phyloP scores from a whole-genome alignment of 345 rosid genomes.

The Gossypium ekmanianum region DNA sequence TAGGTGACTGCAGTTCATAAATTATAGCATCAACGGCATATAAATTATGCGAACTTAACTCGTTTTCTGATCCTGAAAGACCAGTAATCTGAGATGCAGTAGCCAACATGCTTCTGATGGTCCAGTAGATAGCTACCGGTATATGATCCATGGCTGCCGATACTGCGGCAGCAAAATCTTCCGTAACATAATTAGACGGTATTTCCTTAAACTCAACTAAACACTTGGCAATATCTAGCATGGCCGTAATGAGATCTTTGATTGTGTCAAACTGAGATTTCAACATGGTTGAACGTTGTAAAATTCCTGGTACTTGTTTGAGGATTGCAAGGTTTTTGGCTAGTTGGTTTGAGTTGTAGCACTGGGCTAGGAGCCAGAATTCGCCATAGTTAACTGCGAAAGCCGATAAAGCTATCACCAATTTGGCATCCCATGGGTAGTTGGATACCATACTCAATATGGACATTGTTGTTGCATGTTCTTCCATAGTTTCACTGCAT shows the following conservation, averaged over 20 bases:
- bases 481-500: constrained; percentile 55
- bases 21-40: constrained; percentile 12
- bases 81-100: constrained; percentile 60
- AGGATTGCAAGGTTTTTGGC: constrained; percentile 79
- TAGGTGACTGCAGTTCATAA: neutral
- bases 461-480: constrained; percentile 53
- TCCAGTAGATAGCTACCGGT: constrained; percentile 81
- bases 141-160: constrained; percentile 37
- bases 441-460: constrained; percentile 45
- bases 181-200: constrained; percentile 51
- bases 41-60: constrained; percentile 27
- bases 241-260: constrained; percentile 46
- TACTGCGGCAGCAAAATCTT: constrained; percentile 32
- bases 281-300: constrained; percentile 41
- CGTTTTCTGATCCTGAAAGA: constrained; percentile 49
- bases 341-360: constrained; percentile 59
- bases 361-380: constrained; percentile 74
- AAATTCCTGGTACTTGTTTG: constrained; percentile 58
- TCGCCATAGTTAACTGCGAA: constrained; percentile 81
- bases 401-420: constrained; percentile 68
- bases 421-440: constrained; percentile 76
- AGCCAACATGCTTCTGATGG: constrained; percentile 60
- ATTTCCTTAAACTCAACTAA: constrained; percentile 55
- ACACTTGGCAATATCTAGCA: constrained; percentile 57
- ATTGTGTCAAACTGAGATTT: constrained; percentile 56